Evolutionary conservation across 768 basidiomycete genomes (phyloP), one percentile per base, ranked within the genome.

Genomic region (Russula compacta): DNA sequence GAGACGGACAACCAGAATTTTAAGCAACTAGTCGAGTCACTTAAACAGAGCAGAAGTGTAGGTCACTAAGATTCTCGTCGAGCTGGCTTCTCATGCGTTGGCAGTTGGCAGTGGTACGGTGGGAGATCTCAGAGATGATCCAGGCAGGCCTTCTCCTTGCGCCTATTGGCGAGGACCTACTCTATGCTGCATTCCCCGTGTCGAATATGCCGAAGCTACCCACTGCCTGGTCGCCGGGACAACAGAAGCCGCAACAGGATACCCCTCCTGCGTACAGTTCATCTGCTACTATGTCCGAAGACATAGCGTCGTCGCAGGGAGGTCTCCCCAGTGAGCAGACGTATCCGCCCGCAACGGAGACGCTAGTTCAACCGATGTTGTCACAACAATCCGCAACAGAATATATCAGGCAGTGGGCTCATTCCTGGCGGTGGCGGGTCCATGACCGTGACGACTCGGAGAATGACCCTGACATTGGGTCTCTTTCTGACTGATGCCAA

Each of bases 81-180:
- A 39, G 2, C 24, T 11, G 0, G 6, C 15, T 7, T 14, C 56
- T 57, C 29, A 57, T 17, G 7, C 11, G 32, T 40, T 32, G 11
- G 4, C 12, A 55, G 64, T 59, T 52, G 17, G 60, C 53, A 10
- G 5, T 59, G 11, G 64, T 50, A 15, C 2, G 15, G 4, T 62
- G 53, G 57, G 39, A 56, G 1, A 35, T 21, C 6, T n/a, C 6
- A 19, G 33, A 33, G n/a, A n/a, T 1, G 33, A 17, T 1, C 40
- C 5, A 24, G 21, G 32, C 12, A 8, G 5, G 62, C 39, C 49
- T 63, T 43, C 48, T 59, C 49, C 43, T 65, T 19, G 32, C 43
- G 29, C 56, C 61, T 10, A n/a, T 58, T 21, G 32, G 32, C 5
- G 15, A 42, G 14, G 12, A 21, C 33, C 29, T 59, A 1, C 47